Conservation (phyloP, 805 yeast species). For the Vanderwaltozyma yarrowii region DNA sequence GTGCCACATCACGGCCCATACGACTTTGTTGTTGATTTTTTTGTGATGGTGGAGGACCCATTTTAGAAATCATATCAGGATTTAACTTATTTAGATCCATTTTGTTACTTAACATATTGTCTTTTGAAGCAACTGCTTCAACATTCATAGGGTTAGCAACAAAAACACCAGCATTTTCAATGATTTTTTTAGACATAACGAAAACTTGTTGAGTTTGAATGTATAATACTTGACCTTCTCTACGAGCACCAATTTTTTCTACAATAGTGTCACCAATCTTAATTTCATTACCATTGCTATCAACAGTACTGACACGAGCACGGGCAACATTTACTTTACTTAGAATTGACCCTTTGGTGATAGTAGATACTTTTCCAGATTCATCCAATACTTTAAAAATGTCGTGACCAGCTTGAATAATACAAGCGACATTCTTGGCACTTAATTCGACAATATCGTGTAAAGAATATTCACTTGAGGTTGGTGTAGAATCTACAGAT, state of each 20-base stretch:
- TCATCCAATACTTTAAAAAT: constrained; percentile 69
- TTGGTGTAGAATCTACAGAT: constrained; percentile 80
- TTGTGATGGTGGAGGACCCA: constrained; percentile 47
- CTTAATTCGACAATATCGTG: constrained; percentile 86
- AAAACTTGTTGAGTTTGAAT: constrained; percentile 74
- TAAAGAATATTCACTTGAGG: constrained; percentile 68
- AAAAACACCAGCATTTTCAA: constrained; percentile 87
- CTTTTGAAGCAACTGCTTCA: constrained; percentile 76
- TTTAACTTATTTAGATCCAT: constrained; percentile 80
- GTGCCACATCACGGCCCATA: constrained; percentile 71
- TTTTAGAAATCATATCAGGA: constrained; percentile 42
- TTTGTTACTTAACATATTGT: constrained; percentile 38
- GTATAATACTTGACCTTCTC: constrained; percentile 83
- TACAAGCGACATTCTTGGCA: constrained; percentile 78
- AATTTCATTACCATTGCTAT: constrained; percentile 72
- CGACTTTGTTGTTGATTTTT: constrained; percentile 41
- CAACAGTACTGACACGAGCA: constrained; percentile 81
- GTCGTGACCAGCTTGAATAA: constrained; percentile 83
- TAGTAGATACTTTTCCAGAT: constrained; percentile 63
- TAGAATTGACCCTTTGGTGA: constrained; percentile 75
- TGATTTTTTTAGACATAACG: constrained; percentile 64
- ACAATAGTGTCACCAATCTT: constrained; percentile 88
- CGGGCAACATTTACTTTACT: constrained; percentile 60
- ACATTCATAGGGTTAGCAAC: constrained; percentile 68
- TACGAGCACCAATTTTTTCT: constrained; percentile 71